Evolutionary conservation across 2,329 filamentous ascomycete genomes (phyloP), one percentile per base, ranked within the genome.

Genomic region (Pseudogymnoascus sp.): DNA sequence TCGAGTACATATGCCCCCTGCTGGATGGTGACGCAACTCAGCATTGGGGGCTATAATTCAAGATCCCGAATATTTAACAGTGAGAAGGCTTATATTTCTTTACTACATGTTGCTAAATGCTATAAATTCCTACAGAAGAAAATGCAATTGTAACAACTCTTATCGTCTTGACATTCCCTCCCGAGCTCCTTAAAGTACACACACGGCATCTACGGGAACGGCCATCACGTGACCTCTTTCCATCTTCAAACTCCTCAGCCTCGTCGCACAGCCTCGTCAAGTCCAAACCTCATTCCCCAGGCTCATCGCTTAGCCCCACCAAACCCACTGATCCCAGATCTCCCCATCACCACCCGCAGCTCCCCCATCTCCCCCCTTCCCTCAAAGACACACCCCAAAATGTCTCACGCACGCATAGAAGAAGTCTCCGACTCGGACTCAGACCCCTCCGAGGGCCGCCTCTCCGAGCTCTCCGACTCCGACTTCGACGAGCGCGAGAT

Each of bases 341-440:
- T 61, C 60, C 60, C 38, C 60, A 44, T 61, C 37, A 31, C 13
- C 37, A 14, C n/a, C n/a, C n/a, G n/a, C n/a, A n/a, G n/a, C n/a
- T n/a, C 13, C 13, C 2, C 26, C 16, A 33, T 2, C 8, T 31
- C 14, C 14, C 6, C 19, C 40, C 61, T 19, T 61, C 29, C 62
- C 62, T 66, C 62, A 24, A 47, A 50, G 19, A 62, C 61, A 63
- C 65, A 53, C 67, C 64, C 65, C 71, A 78, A 67, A 68, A 95
- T 96, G 91, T 90, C 91, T 50, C 87, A 95, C 79, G 86, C 93
- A 65, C 87, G 88, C 66, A 88, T 97, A 76, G 95, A 99, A 82
- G 95, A 97, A 77, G 88, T 97, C 67, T 91, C 87, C 65, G 91
- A 96, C 80, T 86, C 83, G 75, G 89, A 91, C 76, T 81, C 82